These are phyloP conservation scores for Hypoxylon lenormandii DNA, from an alignment of 495 filamentous ascomycete genomes.

Conservation along the genomic window DNA sequence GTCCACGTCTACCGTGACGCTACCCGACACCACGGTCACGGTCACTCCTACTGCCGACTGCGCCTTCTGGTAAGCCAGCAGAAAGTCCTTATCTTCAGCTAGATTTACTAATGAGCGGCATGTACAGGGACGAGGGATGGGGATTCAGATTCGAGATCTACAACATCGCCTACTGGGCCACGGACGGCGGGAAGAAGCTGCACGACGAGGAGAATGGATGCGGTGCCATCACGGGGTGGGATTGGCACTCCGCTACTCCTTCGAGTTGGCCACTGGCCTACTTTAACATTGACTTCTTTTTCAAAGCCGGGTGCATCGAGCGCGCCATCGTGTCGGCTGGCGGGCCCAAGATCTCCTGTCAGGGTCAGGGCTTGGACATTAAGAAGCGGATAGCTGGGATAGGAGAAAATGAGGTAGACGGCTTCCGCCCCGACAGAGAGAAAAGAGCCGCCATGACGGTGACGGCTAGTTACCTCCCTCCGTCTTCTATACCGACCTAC, in stretches of 20 bases:
- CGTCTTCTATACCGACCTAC: no score
- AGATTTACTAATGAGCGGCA: not conserved
- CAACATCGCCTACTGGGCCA: not conserved
- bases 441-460: no score
- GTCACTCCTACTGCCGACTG: not conserved
- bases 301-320: conserved; percentile 33
- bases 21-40: not conserved
- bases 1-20: not conserved
- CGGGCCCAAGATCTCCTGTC: conserved; percentile 30
- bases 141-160: not conserved
- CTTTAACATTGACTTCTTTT: conserved; percentile 21
- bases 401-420: not conserved
- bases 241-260: not conserved
- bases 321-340: conserved; percentile 28
- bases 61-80: not conserved
- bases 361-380: not conserved
- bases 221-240: conserved; percentile 21
- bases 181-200: conserved; percentile 11
- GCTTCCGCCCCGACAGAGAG: no score
- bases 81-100: not conserved
- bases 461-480: no score
- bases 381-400: not conserved
- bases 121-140: conserved; percentile 1
- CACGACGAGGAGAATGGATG: conserved; percentile 23
- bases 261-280: not conserved